phyloP scores from a whole-genome alignment of 345 rosid species.

The Durio zibethinus region DNA sequence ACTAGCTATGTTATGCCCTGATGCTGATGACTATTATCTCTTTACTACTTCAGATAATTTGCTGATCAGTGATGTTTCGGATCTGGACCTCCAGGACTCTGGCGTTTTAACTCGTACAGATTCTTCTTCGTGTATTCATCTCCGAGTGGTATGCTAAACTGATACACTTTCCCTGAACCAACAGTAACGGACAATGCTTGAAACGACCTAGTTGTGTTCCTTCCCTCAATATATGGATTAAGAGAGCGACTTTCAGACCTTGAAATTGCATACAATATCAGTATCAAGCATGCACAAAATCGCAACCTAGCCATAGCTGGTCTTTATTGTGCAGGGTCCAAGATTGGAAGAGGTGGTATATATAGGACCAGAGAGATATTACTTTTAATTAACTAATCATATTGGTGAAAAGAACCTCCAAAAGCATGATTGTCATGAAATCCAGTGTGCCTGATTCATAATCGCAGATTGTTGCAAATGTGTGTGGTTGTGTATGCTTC shows the following conservation, averaged over 20 bases:
- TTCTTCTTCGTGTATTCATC: background rate
- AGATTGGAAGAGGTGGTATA: background rate
- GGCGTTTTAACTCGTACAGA: background rate
- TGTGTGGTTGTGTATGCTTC: background rate
- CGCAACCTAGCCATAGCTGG: no score
- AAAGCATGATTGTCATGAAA: background rate
- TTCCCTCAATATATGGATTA: background rate
- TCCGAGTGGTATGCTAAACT: background rate
- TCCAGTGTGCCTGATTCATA: background rate
- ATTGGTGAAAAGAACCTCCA: background rate
- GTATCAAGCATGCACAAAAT: no score
- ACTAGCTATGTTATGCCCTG: background rate
- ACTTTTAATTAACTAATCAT: background rate
- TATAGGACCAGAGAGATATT: slow-evolving; percentile 1
- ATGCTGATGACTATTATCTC: background rate
- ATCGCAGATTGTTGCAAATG: background rate
- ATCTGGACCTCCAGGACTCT: background rate
- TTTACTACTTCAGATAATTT: background rate
- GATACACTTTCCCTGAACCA: background rate
- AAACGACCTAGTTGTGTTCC: background rate
- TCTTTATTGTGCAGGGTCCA: background rate
- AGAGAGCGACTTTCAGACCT: no score
- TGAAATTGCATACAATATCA: no score
- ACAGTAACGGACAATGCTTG: background rate
- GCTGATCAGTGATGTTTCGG: background rate